Evolutionary conservation across 352 stramenopile species (phyloP).

Genomic region (Phytophthora capsici): DNA sequence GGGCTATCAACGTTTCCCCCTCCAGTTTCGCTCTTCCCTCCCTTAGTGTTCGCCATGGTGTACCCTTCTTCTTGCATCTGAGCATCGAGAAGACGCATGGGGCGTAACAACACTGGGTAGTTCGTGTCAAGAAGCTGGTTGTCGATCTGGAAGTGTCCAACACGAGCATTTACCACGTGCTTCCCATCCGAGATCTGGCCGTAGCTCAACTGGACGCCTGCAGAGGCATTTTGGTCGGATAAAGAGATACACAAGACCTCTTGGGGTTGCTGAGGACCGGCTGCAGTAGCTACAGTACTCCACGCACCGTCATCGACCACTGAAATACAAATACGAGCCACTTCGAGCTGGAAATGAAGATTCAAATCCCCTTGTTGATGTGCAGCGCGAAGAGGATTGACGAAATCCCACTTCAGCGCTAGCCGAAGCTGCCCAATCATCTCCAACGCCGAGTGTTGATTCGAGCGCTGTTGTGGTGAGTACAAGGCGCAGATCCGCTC

Average conservation of each 20-base stretch:
- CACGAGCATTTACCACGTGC: slow-evolving; percentile 77
- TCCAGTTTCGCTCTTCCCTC: slow-evolving; percentile 12
- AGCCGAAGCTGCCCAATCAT: slow-evolving; percentile 83
- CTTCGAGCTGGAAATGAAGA: slow-evolving; percentile 77
- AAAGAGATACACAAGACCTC: slow-evolving; percentile 82
- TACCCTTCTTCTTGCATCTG: slow-evolving; percentile 73
- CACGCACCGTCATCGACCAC: slow-evolving; percentile 72
- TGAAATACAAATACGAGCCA: slow-evolving; percentile 77
- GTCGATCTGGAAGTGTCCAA: slow-evolving; percentile 86
- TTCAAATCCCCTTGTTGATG: slow-evolving; percentile 59
- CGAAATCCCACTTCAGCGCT: slow-evolving; percentile 81
- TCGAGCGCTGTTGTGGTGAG: slow-evolving; percentile 40
- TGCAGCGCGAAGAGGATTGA: slow-evolving; percentile 52
- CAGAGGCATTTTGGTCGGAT: slow-evolving; percentile 69
- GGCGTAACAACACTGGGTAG: slow-evolving; percentile 79
- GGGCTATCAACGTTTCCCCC: slow-evolving; percentile 19
- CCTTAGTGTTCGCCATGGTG: slow-evolving; percentile 29
- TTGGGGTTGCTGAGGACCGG: slow-evolving; percentile 47
- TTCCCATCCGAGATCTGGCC: slow-evolving; percentile 68
- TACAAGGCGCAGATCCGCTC: slow-evolving; percentile 79
- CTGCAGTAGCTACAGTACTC: slow-evolving; percentile 28
- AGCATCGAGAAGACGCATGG: slow-evolving; percentile 69
- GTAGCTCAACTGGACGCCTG: slow-evolving; percentile 82
- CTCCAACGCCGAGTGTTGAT: slow-evolving; percentile 42
- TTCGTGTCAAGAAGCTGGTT: slow-evolving; percentile 88